A percentile compares a stretch with the other conserved stretches of the same genome.
Conservation (phyloP, 306 rosid genomes). For the Vicia faba region DNA sequence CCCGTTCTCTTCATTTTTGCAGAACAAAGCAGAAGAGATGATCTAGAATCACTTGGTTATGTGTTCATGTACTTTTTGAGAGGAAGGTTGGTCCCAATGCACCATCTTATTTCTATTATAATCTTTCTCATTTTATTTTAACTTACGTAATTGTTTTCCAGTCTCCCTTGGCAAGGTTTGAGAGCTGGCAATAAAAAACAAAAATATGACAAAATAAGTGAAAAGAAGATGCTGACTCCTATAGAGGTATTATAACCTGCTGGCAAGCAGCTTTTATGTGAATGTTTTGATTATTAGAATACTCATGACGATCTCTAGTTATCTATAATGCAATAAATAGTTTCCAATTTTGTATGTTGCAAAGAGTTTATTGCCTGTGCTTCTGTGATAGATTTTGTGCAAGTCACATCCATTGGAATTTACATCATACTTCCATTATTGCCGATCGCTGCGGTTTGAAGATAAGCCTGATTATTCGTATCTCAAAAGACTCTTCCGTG, state of each 20-base stretch:
- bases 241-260: conserved; percentile 67
- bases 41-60: conserved; percentile 95
- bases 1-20: conserved; percentile 40
- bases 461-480: conserved; percentile 97
- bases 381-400: conserved; percentile 70
- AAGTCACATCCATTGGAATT: conserved; percentile 83
- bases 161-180: conserved; percentile 99
- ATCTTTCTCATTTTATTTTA: conserved; percentile 31
- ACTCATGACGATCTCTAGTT: background rate
- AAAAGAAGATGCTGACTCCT: conserved; percentile 97
- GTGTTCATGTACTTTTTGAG: conserved; percentile 96
- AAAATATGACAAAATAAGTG: conserved; percentile 97
- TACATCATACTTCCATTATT: conserved; percentile 89
- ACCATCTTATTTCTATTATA: conserved; percentile 12
- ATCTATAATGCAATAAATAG: background rate
- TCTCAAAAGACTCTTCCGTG: conserved; percentile 91
- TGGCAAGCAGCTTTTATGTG: conserved; percentile 29
- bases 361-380: conserved; percentile 28
- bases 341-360: conserved; percentile 20
- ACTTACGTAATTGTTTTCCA: conserved; percentile 46
- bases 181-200: conserved; percentile 94
- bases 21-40: conserved; percentile 99
- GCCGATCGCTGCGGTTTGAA: conserved; percentile 92
- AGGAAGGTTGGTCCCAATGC: conserved; percentile 73
- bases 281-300: conserved; percentile 18